Base-by-base conservation (phyloP, 2,329 filamentous ascomycete species). In the Aureobasidium lini region DNA sequence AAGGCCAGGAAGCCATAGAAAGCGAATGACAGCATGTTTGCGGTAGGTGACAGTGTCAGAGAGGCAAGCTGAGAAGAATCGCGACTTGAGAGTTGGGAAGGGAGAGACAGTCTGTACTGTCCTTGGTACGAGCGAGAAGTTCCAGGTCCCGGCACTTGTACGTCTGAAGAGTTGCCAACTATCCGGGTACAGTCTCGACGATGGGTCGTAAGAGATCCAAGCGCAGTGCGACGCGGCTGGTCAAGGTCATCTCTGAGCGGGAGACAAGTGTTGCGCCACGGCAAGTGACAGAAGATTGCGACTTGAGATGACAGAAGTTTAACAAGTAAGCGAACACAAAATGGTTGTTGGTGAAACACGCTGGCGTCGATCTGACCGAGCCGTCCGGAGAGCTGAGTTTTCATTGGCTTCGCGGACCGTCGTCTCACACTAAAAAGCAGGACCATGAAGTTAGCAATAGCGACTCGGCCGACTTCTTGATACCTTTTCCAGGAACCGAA, bases 241-340 rank as follows among this genome's bases (percentile, higher is more conserved):
- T 28, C 18, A n/a, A 8, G 6, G 18, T 23, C 42, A 28, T 9
- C 5, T 13, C 4, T 28, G 42, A 9, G n/a, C 42, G n/a, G 16
- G 6, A 34, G 50, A 37, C 18, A 23, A 36, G 32, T 36, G 28
- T 60, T 57, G 47, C 61, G 61, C 52, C 61, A 60, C 58, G 11
- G 29, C 32, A 34, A 44, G 23, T 46, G 46, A 47, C 46, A 57
- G 39, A 53, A 39, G 13, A 31, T 10, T 5, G 7, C 28, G 32
- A 52, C 49, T 39, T 60, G 40, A 29, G 16, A 44, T 48, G 29
- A n/a, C 31, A 32, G 16, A 31, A 36, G 6, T 7, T 31, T 13
- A 16, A 16, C 6, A 15, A 54, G 6, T 9, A 34, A 34, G 47
- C 34, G 47, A 39, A n/a, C 6, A 23, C 18, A 23, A 23, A 23